Evolutionary conservation across 1,139 yeast genomes (phyloP), one percentile per base, ranked within the genome.

Genomic region (Taiozyma sp.): DNA sequence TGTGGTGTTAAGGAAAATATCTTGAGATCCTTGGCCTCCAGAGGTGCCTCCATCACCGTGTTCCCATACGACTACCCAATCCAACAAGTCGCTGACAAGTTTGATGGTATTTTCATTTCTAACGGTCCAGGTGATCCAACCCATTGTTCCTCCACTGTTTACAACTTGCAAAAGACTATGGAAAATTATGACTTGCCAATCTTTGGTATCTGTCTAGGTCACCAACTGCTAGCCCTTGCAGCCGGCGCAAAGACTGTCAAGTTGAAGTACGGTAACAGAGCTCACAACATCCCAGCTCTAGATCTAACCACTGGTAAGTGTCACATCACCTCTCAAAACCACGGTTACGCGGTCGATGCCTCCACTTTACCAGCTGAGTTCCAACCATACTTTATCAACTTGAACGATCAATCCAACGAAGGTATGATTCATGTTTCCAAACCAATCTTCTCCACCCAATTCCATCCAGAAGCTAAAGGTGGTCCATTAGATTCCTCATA

Each of bases 71-170:
- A 93, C 72, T 91, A 88, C 69, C 96, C 96, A 58, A 81, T 93
- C 60, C 91, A 91, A 66, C 86, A 88, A 66, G 83, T 91, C 60
- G 97, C 97, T 53, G 81, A 81, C 68, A 88, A 87, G 69, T 93
- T 90, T 66, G 99, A 93, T 66, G 99, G 98, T 63, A 72, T 93
- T 50, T 93, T 93, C 73, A 83, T 93, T 60, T 88, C 97, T 47
- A 93, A 93, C 68, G 99, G 99, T 48, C 99, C 99, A 46, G 99
- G 99, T 64, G 97, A 93, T 72, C 99, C 99, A 66, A 88, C 96
- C 50, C 96, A 88, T 71, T 91, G 98, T 74, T 70, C 86, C 43
- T 67, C 81, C 44, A 93, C 99, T 16, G 89, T 88, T 46, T 79
- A 78, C 61, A 82, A 85, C 71, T 78, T 93, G 69, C 80, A 77